phyloP scores from a whole-genome alignment of 2,329 filamentous ascomycete species.

The Boeremia lycopersici region DNA sequence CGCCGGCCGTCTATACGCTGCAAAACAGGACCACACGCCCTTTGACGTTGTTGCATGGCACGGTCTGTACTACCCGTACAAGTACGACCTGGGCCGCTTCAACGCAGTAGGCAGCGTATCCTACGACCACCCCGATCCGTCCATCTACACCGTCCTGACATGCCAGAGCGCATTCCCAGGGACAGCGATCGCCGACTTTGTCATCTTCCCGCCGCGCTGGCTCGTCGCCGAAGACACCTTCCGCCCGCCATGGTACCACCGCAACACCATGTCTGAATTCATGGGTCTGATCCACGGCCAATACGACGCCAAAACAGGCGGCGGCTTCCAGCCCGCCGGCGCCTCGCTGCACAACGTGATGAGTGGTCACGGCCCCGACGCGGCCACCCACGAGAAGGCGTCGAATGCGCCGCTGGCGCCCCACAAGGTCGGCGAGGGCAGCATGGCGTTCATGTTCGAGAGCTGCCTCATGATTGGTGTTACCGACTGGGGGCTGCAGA shows the following conservation, averaged over 20 bases:
- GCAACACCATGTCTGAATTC: conserved; percentile 72
- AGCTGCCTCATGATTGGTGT: conserved; percentile 72
- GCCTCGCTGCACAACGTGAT: conserved; percentile 75
- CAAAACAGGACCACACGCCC: conserved; percentile 67
- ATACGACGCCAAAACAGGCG: conserved; percentile 65
- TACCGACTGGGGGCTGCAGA: conserved; percentile 73
- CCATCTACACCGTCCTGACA: conserved; percentile 70
- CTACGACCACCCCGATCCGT: conserved; percentile 70
- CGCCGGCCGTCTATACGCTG: conserved; percentile 64
- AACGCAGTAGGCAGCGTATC: conserved; percentile 62
- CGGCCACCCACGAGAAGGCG: conserved; percentile 63
- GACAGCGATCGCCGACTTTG: conserved; percentile 69
- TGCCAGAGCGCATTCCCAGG: conserved; percentile 62
- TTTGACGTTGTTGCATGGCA: conserved; percentile 77
- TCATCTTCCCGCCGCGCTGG: conserved; percentile 76
- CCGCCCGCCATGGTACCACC: conserved; percentile 74
- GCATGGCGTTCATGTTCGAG: conserved; percentile 73
- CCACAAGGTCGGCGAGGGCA: conserved; percentile 65
- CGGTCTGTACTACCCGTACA: conserved; percentile 69
- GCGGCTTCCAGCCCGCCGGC: conserved; percentile 67
- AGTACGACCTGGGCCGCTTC: conserved; percentile 65
- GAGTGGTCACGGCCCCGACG: conserved; percentile 72
- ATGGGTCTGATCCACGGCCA: conserved; percentile 69
- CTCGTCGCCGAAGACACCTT: conserved; percentile 72
- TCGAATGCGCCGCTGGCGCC: conserved; percentile 61